Base-by-base conservation (phyloP, 495 filamentous ascomycete species). In the Geopyxis carbonaria region DNA sequence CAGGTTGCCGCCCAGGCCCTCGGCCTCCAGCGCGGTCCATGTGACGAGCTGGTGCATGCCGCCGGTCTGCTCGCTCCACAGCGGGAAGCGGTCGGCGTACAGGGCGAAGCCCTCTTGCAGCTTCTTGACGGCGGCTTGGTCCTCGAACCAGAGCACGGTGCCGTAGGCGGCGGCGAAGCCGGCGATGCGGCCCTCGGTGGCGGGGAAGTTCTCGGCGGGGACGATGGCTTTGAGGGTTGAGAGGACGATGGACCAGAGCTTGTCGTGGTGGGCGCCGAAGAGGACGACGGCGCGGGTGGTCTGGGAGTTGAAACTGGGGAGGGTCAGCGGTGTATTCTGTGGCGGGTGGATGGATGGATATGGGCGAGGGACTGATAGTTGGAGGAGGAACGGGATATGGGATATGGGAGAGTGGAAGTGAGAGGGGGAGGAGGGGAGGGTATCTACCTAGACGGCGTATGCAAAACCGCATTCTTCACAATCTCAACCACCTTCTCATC, bases 1-100 rank as follows among this genome's bases (percentile, higher is more conserved):
- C 3, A 84, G 64, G 61, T 73, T 81, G 54, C 67, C 69, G 31
- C 76, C 78, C 23, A 81, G 61, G 23, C 78, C 78, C 59, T 81
- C 76, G 42, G 66, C 62, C 58, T 76, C 71, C 25, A 84, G 63
- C 0, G 70, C 67, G 0, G 68, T 72, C 78, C 77, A 84, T 31
- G 74, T 38, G 15, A 64, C 59, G 60, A 62, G 72, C 59, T 81
- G 75, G 54, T 73, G 62, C 73, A 82, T 82, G 56, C 63, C 78
- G 39, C 58, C 62, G 28, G 64, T 66, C 57, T 82, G 74, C 27
- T 61, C 54, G 39, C 69, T 68, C 71, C 72, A 78, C 51, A 47
- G 45, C 44, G 67, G 71, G 69, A 76, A 76, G 31, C 65, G 64
- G 53, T 76, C 69, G 38, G 68, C 66, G 64, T 73, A 76, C 16